Evolutionary conservation across 345 rosid species (phyloP), one percentile per base, ranked within the genome.

Genomic region (Camelina laxa): DNA sequence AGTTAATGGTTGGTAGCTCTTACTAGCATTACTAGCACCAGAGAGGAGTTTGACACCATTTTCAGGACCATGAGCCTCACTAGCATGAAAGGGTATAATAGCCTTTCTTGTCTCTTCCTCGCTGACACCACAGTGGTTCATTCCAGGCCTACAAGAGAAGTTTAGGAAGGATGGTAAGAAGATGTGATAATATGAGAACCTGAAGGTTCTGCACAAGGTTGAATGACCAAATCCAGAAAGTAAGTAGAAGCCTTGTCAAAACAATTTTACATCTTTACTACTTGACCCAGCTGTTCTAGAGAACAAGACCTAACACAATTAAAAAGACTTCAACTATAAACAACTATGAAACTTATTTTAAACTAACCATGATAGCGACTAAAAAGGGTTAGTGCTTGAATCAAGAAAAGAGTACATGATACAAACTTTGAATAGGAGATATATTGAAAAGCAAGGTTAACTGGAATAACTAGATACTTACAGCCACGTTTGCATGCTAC

Each of bases 401-500:
- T 49, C 54, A 67, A 67, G 47, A 42, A 63, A 73, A 53, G 17
- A 42, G 7, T 47, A 30, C 13, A 14, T 19, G 48, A 67, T 30
- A 60, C 45, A 49, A 51, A 56, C 49, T 61, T 17, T 39, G 3
- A 39, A 30, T 51, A 49, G 16, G 14, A 60, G 30, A 53, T 51
- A 60, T 20, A 42, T 22, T 20, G 33, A 39, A 51, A 20, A 21
- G 14, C 1, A 17, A 55, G 13, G 13, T 24, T 33, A 69, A 33
- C 10, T 47, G 45, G 50, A 53, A 53, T 14, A 65, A 51, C 30
- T 27, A 61, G 50, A 74, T 73, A 87, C 97, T 91, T 87, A 91
- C 93, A 89, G 87, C 96, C 97, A 89, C 22, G 80, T 76, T 59
- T 82, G 84, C 97, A 91, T 89, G 83, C 86, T 81, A 80, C 93